Percentiles rank a stretch among this genome's conserved stretches.
These are phyloP conservation scores for Apiotrichum laibachii DNA, from an alignment of 1,284 basidiomycete species.

Conservation along the genomic window DNA sequence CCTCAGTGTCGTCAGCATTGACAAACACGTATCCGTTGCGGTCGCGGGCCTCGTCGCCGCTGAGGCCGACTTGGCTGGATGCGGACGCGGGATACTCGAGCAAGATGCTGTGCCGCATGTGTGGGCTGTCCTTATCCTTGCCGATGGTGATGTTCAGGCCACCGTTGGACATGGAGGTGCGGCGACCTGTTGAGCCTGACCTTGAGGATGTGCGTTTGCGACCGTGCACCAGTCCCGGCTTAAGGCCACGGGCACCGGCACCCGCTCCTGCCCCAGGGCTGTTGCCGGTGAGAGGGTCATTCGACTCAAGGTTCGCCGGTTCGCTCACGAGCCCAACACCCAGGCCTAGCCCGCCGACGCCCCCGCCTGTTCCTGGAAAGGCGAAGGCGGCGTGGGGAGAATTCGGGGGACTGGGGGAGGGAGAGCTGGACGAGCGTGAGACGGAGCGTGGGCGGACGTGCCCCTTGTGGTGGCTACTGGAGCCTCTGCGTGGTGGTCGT, in stretches of 20 bases:
- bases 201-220: constrained; percentile 2
- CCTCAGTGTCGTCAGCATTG: constrained; percentile 14
- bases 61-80: constrained; percentile 28
- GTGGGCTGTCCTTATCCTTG: background rate
- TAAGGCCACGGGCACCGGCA: too few species aligned
- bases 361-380: background rate
- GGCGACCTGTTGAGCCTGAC: background rate
- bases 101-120: background rate
- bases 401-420: background rate
- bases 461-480: background rate
- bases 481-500: constrained; percentile 2
- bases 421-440: background rate
- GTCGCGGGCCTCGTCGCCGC: constrained; percentile 26
- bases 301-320: background rate
- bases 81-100: constrained; percentile 30
- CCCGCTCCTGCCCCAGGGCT: too few species aligned
- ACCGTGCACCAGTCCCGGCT: background rate
- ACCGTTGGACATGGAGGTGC: background rate
- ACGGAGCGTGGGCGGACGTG: background rate
- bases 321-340: background rate
- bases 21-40: constrained; percentile 27
- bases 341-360: background rate
- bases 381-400: background rate
- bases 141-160: background rate
- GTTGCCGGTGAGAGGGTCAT: too few species aligned